phyloP scores from a whole-genome alignment of 1,284 basidiomycete species.

The Ustilago trichophora region DNA sequence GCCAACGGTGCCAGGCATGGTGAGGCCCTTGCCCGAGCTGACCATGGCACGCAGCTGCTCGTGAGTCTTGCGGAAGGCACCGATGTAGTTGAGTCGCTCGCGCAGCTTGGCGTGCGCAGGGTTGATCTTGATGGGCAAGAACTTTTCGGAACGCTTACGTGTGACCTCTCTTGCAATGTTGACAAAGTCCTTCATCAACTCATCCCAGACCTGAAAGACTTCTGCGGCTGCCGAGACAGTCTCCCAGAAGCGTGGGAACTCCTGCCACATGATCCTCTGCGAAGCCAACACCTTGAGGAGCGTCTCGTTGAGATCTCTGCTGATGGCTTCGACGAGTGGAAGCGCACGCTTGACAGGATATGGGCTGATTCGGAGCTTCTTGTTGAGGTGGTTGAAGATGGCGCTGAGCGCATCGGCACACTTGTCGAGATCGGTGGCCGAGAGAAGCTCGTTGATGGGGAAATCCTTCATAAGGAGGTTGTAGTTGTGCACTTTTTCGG shows the following conservation, averaged over 20 bases:
- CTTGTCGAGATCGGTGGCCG: conserved; percentile 94
- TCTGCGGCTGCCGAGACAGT: conserved; percentile 79
- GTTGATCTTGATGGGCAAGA: conserved; percentile 95
- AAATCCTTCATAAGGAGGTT: conserved; percentile 99
- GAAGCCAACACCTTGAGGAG: conserved; percentile 88
- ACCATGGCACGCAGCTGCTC: conserved; percentile 98
- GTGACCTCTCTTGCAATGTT: conserved; percentile 95
- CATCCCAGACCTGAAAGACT: conserved; percentile 95
- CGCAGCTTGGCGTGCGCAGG: conserved; percentile 90
- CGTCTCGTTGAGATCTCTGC: conserved; percentile 94
- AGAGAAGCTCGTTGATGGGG: conserved; percentile 92
- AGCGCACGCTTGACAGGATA: conserved; percentile 95
- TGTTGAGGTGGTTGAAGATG: conserved; percentile 93
- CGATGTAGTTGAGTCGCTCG: conserved; percentile 84
- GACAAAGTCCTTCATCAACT: conserved; percentile 96
- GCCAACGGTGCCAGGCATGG: conserved; percentile 15
- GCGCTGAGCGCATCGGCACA: conserved; percentile 85
- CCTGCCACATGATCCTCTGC: conserved; percentile 89
- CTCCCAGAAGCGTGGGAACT: conserved; percentile 91
- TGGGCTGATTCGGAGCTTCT: conserved; percentile 81
- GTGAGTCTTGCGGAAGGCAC: conserved; percentile 92
- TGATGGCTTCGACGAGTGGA: conserved; percentile 96
- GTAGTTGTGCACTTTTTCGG: conserved; percentile 71
- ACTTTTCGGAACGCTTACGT: conserved; percentile 87
- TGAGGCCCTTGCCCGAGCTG: conserved; percentile 81